Conservation (phyloP, 2,329 filamentous ascomycete genomes). For the Pseudopyricularia cyperi region DNA sequence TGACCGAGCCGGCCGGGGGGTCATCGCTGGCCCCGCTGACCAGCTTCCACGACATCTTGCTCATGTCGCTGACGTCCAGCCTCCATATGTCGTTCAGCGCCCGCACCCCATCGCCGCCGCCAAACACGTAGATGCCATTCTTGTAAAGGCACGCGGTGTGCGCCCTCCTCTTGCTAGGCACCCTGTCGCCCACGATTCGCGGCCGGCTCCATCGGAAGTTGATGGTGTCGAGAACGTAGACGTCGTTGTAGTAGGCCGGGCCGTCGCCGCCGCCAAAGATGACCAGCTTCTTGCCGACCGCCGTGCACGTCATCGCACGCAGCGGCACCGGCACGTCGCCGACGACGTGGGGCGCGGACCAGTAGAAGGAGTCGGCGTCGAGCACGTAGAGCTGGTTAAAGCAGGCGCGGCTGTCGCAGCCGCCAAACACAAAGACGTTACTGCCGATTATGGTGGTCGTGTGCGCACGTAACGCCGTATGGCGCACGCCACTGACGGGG, state of each 20-base stretch:
- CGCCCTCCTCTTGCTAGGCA: conserved; percentile 49
- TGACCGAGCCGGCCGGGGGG: conserved; percentile 5
- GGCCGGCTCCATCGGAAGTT: conserved; percentile 56
- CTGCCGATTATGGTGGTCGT: conserved; percentile 54
- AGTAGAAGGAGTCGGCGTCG: conserved; percentile 58
- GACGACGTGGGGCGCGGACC: conserved; percentile 50
- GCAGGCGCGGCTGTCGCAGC: conserved; percentile 52
- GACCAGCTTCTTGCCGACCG: conserved; percentile 55
- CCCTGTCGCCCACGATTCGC: conserved; percentile 41
- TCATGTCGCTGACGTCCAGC: conserved; percentile 53
- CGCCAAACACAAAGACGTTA: conserved; percentile 56
- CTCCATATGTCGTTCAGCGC: conserved; percentile 61
- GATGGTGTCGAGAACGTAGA: conserved; percentile 58
- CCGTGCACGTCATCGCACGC: conserved; percentile 59
- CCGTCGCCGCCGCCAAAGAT: conserved; percentile 60
- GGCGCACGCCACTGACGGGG: conserved; percentile 47
- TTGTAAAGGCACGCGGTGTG: conserved; percentile 62
- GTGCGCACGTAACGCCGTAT: conserved; percentile 51
- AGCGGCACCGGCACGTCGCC: conserved; percentile 53
- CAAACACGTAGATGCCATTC: conserved; percentile 60
- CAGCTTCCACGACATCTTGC: conserved; percentile 56
- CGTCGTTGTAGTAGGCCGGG: conserved; percentile 58
- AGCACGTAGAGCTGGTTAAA: conserved; percentile 59
- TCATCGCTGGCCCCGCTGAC: conserved; percentile 32
- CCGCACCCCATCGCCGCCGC: conserved; percentile 56